Conservation (phyloP, 1,284 basidiomycete species). For the Schizophyllum commune region DNA sequence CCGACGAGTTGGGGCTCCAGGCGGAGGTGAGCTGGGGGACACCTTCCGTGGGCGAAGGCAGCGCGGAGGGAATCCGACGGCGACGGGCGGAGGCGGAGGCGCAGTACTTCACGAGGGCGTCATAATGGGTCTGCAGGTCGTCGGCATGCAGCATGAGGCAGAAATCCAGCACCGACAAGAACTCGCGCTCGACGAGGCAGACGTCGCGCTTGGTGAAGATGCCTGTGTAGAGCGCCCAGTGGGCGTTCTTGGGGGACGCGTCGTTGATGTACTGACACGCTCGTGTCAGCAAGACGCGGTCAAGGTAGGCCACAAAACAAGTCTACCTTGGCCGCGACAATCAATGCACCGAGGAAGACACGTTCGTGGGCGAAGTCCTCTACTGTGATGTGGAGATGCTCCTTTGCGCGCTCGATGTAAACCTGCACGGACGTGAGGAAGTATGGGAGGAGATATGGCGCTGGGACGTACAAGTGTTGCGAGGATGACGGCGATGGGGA, state of each 20-base stretch:
- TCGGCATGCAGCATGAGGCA: constrained; percentile 40
- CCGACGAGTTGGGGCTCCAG: background rate
- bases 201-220: constrained; percentile 54
- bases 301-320: background rate
- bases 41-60: background rate
- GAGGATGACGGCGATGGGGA: constrained; percentile 40
- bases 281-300: background rate
- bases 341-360: constrained; percentile 50
- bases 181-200: constrained; percentile 52
- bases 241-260: constrained; percentile 50
- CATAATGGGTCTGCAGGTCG: constrained; percentile 41
- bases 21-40: background rate
- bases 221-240: constrained; percentile 53
- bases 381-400: constrained; percentile 47
- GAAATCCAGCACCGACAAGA: constrained; percentile 51
- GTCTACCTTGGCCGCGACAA: constrained; percentile 37
- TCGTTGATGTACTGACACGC: constrained; percentile 40
- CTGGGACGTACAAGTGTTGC: constrained; percentile 28
- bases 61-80: background rate
- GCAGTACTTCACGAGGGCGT: background rate
- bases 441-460: background rate
- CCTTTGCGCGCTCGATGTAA: constrained; percentile 47
- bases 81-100: no score
- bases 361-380: constrained; percentile 55
- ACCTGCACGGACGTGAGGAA: constrained; percentile 7